Evolutionary conservation across 2,329 filamentous ascomycete species (phyloP), one percentile per base, ranked within the genome.

Genomic region (Talaromyces sp.): DNA sequence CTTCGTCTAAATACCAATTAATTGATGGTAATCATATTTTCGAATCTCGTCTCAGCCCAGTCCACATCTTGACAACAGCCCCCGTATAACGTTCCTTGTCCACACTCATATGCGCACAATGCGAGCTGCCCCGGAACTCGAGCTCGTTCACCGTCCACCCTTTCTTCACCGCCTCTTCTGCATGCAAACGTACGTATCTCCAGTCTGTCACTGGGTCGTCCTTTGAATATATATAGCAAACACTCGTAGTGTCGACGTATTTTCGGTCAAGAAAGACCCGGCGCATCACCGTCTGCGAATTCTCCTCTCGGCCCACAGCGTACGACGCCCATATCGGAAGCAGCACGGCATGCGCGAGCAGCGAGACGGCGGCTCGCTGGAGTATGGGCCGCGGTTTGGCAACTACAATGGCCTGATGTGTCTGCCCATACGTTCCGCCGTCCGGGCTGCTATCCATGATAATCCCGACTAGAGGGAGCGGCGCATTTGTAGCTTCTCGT

Each of bases 371-470:
- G 2, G 29, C 24, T 32, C 29, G 52, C 41, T 31, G 43, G n/a
- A 41, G 12, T 14, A 12, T 24, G 21, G 58, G 27, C n/a, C 31
- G n/a, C 12, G 50, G 50, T 12, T 57, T 35, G n/a, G 35, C 9
- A 11, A 27, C 3, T 11, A 66, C 62, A 31, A 66, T 61, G 4
- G 63, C 60, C 8, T 63, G 55, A 35, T 63, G 61, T 3, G 35
- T 60, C 19, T 64, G 58, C 48, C 55, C 61, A 27, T 65, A 65
- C 38, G 62, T 61, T 17, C 64, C 58, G 21, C 56, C 62, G 17
- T 66, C 68, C 2, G 71, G 71, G n/a, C 64, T 65, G 57, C 68
- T 69, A 56, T 74, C 71, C 21, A 61, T 54, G 38, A 61, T 35
- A n/a, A 69, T 58, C 9, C 63, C 67, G n/a, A 58, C 56, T 29